Base-by-base conservation (phyloP, 495 filamentous ascomycete genomes). In the Bacidia gigantensis region DNA sequence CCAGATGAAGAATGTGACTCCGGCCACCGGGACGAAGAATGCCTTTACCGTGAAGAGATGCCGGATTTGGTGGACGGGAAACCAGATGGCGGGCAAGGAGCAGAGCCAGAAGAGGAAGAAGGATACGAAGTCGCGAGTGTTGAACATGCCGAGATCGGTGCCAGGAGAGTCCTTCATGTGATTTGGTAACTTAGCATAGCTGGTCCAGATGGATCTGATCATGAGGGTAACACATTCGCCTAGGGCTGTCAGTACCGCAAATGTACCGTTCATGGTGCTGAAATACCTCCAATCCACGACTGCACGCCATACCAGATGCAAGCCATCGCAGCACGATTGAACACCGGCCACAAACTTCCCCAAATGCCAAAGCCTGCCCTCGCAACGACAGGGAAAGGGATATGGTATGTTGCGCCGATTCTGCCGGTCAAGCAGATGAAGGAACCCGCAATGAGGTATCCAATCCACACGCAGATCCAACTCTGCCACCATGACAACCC, bases 401-500 rank as follows among this genome's bases (percentile, higher is more conserved):
- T 86, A 66, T 89, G 83, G 67, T 95, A 95, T 25, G 79, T 82
- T n/a, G 88, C 84, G 49, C 87, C 87, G 56, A 94, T 92, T 47
- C 86, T 82, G 62, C 87, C 88, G 17, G 85, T 89, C 59, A 80
- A 47, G 59, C 76, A 82, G 54, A 94, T 78, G 65, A 94, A 92
- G 56, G 59, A 67, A 18, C 75, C 86, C 0, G 87, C 77, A 55
- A 94, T 81, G 39, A 79, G 72, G 61, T 94, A 94, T 47, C 89
- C 89, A 22, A 87, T 70, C 84, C 84, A 88, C 39, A 83, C 80
- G 63, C 87, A 92, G 11, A 95, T 70, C 89, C 89, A 95, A 2
- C 86, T 80, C 66, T 95, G 88, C 89, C 89, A 96, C 89, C 89
- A 96, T 3, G 87, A 86, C 44, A 95, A 71, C 5, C 88, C 85